Percentiles rank a stretch among this genome's conserved stretches.
Conservation (phyloP, 2,329 filamentous ascomycete species). For the Paraconiothyrium brasiliense region DNA sequence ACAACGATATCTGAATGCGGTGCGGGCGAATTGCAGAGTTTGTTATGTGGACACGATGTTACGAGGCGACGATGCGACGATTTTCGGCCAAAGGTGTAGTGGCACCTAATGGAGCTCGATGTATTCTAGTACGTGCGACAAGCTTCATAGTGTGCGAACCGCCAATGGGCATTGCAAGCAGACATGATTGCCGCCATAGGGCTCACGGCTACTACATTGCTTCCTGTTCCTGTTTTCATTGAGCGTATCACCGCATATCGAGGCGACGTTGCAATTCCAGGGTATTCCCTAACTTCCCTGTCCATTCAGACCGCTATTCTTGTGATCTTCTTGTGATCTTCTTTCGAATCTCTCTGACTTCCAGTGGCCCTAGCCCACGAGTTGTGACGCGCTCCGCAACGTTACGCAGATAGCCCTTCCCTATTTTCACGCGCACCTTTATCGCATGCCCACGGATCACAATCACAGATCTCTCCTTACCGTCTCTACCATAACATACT, state of each 20-base stretch:
- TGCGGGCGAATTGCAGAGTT: not conserved
- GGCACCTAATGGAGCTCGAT: not conserved
- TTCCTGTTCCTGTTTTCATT: conserved; percentile 7
- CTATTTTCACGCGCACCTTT: not conserved
- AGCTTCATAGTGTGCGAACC: not conserved
- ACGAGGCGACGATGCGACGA: conserved; percentile 30
- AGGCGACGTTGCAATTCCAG: not conserved
- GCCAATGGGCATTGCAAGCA: not conserved
- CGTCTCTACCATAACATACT: not conserved
- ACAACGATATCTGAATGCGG: conserved; percentile 57
- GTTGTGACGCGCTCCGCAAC: not conserved
- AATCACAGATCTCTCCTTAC: not conserved
- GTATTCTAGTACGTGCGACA: not conserved
- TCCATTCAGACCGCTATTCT: not conserved
- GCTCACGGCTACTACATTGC: conserved; percentile 11
- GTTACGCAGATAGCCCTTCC: not conserved
- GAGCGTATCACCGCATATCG: conserved; percentile 4
- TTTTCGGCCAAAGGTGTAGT: conserved; percentile 22
- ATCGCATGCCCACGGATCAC: not conserved
- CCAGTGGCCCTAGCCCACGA: conserved; percentile 4
- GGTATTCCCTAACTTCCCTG: not conserved
- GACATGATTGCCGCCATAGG: not conserved
- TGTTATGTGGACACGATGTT: conserved; percentile 4
- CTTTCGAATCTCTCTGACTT: conserved; percentile 8
- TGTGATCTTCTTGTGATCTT: not conserved